A percentile compares a stretch with the other conserved stretches of the same genome.
Evolutionary conservation across 495 filamentous ascomycete genomes (phyloP).

Genomic region (Sphaerosporella brunnea): DNA sequence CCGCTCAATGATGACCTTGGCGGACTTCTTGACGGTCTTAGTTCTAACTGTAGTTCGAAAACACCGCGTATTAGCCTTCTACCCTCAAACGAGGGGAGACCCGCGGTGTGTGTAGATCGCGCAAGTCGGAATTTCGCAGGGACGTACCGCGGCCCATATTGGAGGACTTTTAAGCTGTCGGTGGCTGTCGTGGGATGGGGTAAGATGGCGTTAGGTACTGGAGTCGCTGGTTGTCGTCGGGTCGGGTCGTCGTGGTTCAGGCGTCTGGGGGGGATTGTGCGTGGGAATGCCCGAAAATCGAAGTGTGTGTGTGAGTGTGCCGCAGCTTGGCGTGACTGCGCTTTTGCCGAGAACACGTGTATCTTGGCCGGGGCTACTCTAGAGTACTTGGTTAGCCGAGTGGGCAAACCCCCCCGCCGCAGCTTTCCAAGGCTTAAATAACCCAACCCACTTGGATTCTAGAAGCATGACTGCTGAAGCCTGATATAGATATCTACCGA

Average conservation of each 20-base stretch:
- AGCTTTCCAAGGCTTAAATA: too few relatives aligned
- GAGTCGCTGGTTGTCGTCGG: background rate
- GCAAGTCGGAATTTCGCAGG: background rate
- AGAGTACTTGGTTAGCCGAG: too few relatives aligned
- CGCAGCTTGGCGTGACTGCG: too few relatives aligned
- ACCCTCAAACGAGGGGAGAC: conserved; percentile 26
- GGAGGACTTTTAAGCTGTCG: conserved; percentile 7
- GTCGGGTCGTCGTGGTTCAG: background rate
- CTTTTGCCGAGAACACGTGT: too few relatives aligned
- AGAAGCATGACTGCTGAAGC: too few relatives aligned
- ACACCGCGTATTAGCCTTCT: conserved; percentile 26
- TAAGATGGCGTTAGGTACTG: conserved; percentile 3
- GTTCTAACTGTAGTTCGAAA: conserved; percentile 24
- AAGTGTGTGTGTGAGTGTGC: too few relatives aligned
- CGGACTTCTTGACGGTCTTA: conserved; percentile 97
- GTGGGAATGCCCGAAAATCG: too few relatives aligned
- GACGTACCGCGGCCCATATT: conserved; percentile 24
- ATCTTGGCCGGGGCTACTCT: too few relatives aligned
- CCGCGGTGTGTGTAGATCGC: conserved; percentile 14
- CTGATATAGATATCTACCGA: too few relatives aligned
- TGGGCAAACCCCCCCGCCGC: too few relatives aligned
- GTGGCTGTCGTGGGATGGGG: background rate
- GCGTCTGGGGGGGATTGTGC: too few relatives aligned
- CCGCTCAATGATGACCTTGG: conserved; percentile 99
- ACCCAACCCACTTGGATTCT: too few relatives aligned